Evolutionary conservation across 495 filamentous ascomycete species (phyloP).

Genomic region (Chlorociboria aeruginascens): DNA sequence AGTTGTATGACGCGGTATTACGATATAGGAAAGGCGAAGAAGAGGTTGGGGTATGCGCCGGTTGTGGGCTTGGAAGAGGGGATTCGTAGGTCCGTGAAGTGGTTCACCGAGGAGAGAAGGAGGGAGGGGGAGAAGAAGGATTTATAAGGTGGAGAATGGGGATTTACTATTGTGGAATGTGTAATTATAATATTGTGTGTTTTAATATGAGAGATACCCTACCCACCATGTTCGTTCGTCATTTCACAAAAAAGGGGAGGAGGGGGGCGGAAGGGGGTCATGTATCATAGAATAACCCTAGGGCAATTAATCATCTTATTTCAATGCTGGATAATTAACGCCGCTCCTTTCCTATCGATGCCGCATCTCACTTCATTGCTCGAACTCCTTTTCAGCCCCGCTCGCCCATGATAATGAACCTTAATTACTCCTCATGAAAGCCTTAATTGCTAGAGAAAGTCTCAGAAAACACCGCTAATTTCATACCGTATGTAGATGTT

Average conservation of each 20-base stretch:
- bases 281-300: neutral
- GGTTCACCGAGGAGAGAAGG: conserved; percentile 44
- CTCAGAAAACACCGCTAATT: no score
- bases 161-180: neutral
- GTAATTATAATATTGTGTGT: neutral
- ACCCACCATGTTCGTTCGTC: neutral
- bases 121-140: conserved; percentile 22
- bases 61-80: conserved; percentile 66
- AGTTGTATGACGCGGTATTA: conserved; percentile 79
- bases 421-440: neutral
- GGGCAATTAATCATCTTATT: neutral
- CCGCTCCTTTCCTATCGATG: neutral
- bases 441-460: no score
- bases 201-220: neutral
- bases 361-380: neutral
- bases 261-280: no score
- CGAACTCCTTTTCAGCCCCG: neutral
- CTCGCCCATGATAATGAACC: neutral
- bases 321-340: neutral
- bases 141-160: conserved; percentile 3
- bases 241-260: no score
- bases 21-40: conserved; percentile 73
- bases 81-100: conserved; percentile 54
- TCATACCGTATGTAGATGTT: no score
- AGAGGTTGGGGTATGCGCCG: conserved; percentile 61